Evolutionary conservation across 2,329 filamentous ascomycete species (phyloP), one percentile per base, ranked within the genome.

Genomic region (Hypoxylon sp.): DNA sequence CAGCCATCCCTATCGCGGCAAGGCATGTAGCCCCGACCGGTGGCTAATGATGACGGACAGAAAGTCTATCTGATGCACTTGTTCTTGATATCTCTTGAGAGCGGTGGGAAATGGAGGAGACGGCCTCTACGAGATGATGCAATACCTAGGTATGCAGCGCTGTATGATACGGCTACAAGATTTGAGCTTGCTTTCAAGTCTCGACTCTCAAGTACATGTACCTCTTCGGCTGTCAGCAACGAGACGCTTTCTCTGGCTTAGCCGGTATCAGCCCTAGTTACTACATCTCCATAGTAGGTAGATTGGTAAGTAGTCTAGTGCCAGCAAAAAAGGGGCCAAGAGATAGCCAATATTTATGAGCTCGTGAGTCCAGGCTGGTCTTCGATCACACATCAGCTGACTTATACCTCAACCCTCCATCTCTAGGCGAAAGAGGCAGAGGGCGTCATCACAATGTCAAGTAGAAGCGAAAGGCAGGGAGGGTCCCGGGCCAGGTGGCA

Each of bases 371-470:
- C 37, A 42, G 38, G 21, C 38, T 42, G 41, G 31, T 23, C 29
- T 48, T 48, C 45, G 35, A 35, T 23, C 20, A 29, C n/a, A 40
- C 40, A 41, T 62, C 55, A 62, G 59, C 59, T 62, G 59, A 62
- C 48, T 18, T 53, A 13, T 26, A n/a, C n/a, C n/a, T n/a, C n/a
- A 50, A 53, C 48, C 47, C 48, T 53, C 33, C 15, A 31, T 35
- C 33, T 42, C 40, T 47, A 18, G 31, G 10, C 11, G 38, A 18
- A 27, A 33, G 15, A 33, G 3, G 29, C 4, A 33, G 15, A n/a
- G 11, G 38, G n/a, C 17, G 42, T 53, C 38, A 43, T 54, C 58
- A 59, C 55, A 48, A 52, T 55, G 42, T 26, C 17, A 38, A 42
- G n/a, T 31, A 27, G 21, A 53, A 47, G 11, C 31, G n/a, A 46